phyloP scores from a whole-genome alignment of 1,139 yeast genomes.

The Blastobotrys apis region DNA sequence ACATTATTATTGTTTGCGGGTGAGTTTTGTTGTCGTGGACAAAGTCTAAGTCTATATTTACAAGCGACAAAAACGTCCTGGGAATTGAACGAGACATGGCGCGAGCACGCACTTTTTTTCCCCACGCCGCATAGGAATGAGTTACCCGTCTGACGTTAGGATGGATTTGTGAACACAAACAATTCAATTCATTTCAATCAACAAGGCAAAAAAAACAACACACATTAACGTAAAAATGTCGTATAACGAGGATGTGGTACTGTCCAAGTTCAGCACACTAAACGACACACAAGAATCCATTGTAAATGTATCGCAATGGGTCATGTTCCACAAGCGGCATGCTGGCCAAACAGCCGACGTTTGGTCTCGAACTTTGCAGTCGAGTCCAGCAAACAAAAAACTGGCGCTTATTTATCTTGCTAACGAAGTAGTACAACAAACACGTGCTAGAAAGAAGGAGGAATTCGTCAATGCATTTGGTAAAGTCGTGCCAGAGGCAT shows the following conservation, averaged over 20 bases:
- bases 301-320: slow-evolving; percentile 82
- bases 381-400: slow-evolving; percentile 44
- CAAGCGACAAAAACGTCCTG: too few species aligned
- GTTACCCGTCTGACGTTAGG: background rate
- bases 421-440: slow-evolving; percentile 81
- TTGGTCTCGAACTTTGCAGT: slow-evolving; percentile 52
- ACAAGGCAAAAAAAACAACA: too few species aligned
- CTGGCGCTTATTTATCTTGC: slow-evolving; percentile 66
- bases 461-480: slow-evolving; percentile 62
- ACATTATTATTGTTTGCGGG: slow-evolving; percentile 29
- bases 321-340: slow-evolving; percentile 66
- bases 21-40: background rate
- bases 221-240: slow-evolving; percentile 44
- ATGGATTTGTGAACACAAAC: too few species aligned
- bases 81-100: too few species aligned
- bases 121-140: too few species aligned
- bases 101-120: too few species aligned
- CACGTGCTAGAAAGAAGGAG: slow-evolving; percentile 57
- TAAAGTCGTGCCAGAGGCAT: slow-evolving; percentile 40
- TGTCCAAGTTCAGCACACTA: slow-evolving; percentile 53
- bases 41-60: too few species aligned
- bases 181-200: too few species aligned
- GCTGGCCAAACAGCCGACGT: slow-evolving; percentile 54
- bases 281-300: slow-evolving; percentile 82
- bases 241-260: slow-evolving; percentile 48